Conservation (phyloP, 1,139 yeast species). For the Hemisphaericaspora xylofermentans region DNA sequence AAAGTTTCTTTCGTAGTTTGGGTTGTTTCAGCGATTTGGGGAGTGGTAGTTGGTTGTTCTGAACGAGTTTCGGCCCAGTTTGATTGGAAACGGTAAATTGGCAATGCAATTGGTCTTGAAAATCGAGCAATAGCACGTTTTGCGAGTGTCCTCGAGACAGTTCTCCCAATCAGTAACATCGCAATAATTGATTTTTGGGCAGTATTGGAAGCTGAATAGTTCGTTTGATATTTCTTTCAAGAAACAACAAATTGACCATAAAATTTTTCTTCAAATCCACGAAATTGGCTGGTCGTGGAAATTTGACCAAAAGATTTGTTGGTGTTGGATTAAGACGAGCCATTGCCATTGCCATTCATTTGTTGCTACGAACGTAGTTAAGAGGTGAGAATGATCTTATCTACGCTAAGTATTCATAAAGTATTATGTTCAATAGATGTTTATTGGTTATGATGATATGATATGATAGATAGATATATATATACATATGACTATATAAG, state of each 20-base stretch:
- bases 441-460: not conserved
- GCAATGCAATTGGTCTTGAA: slow-evolving; percentile 11
- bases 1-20: not conserved
- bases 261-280: not conserved
- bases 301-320: too few relatives aligned
- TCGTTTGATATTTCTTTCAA: too few relatives aligned
- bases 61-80: slow-evolving; percentile 5
- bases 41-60: slow-evolving; percentile 5
- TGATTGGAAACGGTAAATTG: slow-evolving; percentile 17
- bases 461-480: too few relatives aligned
- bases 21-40: not conserved
- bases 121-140: slow-evolving; percentile 12
- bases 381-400: too few relatives aligned
- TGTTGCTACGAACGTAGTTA: too few relatives aligned
- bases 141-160: slow-evolving; percentile 19
- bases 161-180: slow-evolving; percentile 25
- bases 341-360: too few relatives aligned
- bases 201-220: too few relatives aligned
- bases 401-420: too few relatives aligned
- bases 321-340: too few relatives aligned
- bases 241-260: not conserved
- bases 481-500: not conserved
- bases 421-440: too few relatives aligned
- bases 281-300: not conserved
- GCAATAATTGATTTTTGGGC: not conserved